Evolutionary conservation across 1,284 basidiomycete species (phyloP), one percentile per base, ranked within the genome.

Genomic region (Cutaneotrichosporon sp.): DNA sequence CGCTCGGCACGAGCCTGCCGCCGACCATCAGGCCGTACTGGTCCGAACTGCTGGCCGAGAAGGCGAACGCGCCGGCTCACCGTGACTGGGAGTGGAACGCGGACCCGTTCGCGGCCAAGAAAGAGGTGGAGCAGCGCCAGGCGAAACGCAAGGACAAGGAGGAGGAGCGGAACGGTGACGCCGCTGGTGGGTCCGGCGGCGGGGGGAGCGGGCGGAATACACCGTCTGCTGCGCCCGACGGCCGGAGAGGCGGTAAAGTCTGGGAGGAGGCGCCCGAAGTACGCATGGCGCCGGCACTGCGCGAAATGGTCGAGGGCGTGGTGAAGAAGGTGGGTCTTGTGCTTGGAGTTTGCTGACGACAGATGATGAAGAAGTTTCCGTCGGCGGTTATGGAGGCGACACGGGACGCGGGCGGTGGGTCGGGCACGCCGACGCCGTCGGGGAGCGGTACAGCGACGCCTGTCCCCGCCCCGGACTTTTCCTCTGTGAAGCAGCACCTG

Each of bases 11-110:
- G 49, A 80, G 86, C 41, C 78, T 92, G n/a, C 90, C 90, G 14
- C 82, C 86, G 5, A 84, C 84, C 5, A 87, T 88, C 44, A 78
- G 85, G 54, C 86, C 90, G 12, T 93, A 92, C 70, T 93, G 90
- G 90, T 80, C 83, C 44, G 79, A 83, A 61, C 76, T 93, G 8
- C 83, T 83, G 15, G 76, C 77, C 3, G 86, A 88, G 64, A 87
- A 88, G 60, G 85, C 84, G 58, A 76, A 76, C 18, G 78, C 80
- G 1, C 82, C 84, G 1, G 79, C 83, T 1, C 87, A 90, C 71
- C 80, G 83, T 67, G 81, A 80, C 47, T 93, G 90, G 90, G 85
- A 89, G 80, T 93, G 87, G 69, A 80, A 81, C n/a, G 76, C 82
- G 7, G 89, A 93, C 74, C 90, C 90, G 1, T 93, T 92, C 67